These are phyloP conservation scores for Apophysomyces elegans DNA, from an alignment of 371 early-diverging fungal genomes.

Conservation along the genomic window DNA sequence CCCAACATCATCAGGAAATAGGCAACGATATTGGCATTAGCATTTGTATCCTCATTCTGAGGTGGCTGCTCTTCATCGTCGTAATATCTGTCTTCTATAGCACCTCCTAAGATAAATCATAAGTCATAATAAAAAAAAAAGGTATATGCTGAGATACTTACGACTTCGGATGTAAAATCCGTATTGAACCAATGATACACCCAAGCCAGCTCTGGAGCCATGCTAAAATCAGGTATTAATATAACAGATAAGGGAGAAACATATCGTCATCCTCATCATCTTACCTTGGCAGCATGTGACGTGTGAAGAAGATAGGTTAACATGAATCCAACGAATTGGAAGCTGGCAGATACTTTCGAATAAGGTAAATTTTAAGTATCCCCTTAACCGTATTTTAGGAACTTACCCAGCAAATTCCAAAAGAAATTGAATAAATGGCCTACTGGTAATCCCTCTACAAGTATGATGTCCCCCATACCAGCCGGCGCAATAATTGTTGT, in stretches of 20 bases:
- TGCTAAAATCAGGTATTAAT: constrained; percentile 20
- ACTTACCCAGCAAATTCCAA: constrained; percentile 59
- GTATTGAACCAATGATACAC: constrained; percentile 49
- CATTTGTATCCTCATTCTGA: constrained; percentile 14
- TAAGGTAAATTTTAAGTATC: background rate
- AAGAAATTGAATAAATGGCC: constrained; percentile 56
- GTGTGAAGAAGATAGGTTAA: constrained; percentile 67
- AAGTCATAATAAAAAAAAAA: background rate
- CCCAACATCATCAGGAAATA: constrained; percentile 62
- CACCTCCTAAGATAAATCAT: constrained; percentile 7
- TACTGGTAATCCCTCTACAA: constrained; percentile 66
- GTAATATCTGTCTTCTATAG: constrained; percentile 17
- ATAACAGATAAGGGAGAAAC: background rate
- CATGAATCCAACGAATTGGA: constrained; percentile 69
- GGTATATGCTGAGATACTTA: background rate
- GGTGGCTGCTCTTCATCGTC: constrained; percentile 25
- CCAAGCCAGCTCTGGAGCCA: constrained; percentile 55
- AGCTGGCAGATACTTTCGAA: constrained; percentile 59
- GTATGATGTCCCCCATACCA: constrained; percentile 51
- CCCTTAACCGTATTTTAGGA: background rate
- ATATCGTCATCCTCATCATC: background rate
- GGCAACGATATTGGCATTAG: constrained; percentile 32
- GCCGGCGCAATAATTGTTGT: constrained; percentile 56
- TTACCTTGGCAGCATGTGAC: constrained; percentile 63
- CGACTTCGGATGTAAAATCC: constrained; percentile 45